Evolutionary conservation across 345 rosid species (phyloP).

Genomic region (Euphorbia lathyris): DNA sequence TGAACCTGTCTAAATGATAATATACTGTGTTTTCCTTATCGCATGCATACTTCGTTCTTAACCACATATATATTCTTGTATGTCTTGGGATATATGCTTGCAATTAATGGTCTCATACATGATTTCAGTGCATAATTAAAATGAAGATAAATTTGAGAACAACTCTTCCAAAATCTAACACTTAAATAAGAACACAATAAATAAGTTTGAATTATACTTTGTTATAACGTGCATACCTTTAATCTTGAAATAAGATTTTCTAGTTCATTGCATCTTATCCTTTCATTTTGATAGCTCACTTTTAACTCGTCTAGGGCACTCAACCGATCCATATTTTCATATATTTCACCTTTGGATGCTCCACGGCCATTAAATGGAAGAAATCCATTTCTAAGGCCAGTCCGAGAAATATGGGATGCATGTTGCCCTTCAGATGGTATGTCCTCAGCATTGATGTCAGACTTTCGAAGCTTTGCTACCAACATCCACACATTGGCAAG

Average conservation of each 20-base stretch:
- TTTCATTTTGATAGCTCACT: slow-evolving; percentile 38
- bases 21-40: no score
- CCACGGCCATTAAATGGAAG: slow-evolving; percentile 23
- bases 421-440: slow-evolving; percentile 16
- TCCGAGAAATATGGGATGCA: slow-evolving; percentile 18
- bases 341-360: slow-evolving; percentile 26
- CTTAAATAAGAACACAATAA: not conserved
- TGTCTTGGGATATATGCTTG: no score
- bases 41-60: no score
- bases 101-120: no score
- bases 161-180: not conserved
- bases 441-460: slow-evolving; percentile 29
- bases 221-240: slow-evolving; percentile 39
- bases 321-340: slow-evolving; percentile 26
- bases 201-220: not conserved
- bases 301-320: slow-evolving; percentile 31
- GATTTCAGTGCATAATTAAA: no score
- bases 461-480: slow-evolving; percentile 46
- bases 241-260: slow-evolving; percentile 41
- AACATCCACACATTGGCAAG: slow-evolving; percentile 65
- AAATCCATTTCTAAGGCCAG: slow-evolving; percentile 27
- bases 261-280: slow-evolving; percentile 47
- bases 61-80: no score
- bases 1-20: no score
- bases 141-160: no score